Base-by-base conservation (phyloP, 2,329 filamentous ascomycete genomes). In the Ophiostoma sp. region DNA sequence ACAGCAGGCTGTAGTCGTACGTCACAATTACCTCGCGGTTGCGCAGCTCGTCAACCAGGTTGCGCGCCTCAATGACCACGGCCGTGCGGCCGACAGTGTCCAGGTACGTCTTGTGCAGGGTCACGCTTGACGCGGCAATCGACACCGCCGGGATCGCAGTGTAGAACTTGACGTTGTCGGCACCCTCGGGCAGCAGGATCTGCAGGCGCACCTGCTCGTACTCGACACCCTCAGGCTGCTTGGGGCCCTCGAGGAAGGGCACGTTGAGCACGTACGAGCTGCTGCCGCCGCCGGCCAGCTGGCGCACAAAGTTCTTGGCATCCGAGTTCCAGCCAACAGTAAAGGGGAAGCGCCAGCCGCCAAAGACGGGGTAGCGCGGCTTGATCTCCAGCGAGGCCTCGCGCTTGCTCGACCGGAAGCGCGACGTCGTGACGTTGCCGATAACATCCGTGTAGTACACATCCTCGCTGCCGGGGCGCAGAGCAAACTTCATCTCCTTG, bases 271-370 rank as follows among this genome's bases (percentile, higher is more conserved):
- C 85, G 76, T 92, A 96, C n/a, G 87, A 86, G 72, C 27, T 31
- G 27, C 27, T 31, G 27, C 27, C 27, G 27, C 92, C 88, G 65
- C 83, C 81, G 60, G 65, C 17, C 8, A 86, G 83, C 75, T 83
- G 87, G 76, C 92, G 89, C 74, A 99, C 79, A 78, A 92, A 95
- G 71, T 86, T 87, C 76, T 88, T 88, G 36, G 96, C 84, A 74
- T 96, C 88, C 68, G 91, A 89, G 81, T 98, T 96, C 95, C 95
- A 99, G 75, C 95, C 95, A 71, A 98, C 89, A 71, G 91, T 92
- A 83, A 98, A 99, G 74, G 92, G 95, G 81, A 97, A 98, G 80
- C 96, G 97, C 95, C 95, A 99, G 72, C 92, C 93, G 72, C 95
- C 95, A 76, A 97, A 99, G 33, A 99, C 80, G n/a, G 95, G 95